Conservation (phyloP, 1,139 yeast genomes). For the Yamadazyma aaseri region DNA sequence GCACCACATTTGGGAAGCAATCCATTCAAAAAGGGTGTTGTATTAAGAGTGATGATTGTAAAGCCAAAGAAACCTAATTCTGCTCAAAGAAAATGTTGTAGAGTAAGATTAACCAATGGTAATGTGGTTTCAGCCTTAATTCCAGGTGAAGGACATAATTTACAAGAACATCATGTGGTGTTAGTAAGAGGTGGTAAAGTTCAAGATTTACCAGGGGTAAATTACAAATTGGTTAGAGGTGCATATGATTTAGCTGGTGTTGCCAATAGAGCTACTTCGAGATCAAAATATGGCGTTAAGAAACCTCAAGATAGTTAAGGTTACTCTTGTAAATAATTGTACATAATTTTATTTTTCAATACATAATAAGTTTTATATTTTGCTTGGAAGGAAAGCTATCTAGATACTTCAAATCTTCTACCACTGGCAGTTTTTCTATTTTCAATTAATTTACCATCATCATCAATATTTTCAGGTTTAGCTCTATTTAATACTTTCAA, state of each 20-base stretch:
- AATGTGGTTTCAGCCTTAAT: constrained; percentile 87
- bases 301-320: constrained; percentile 56
- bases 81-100: constrained; percentile 94
- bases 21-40: constrained; percentile 92
- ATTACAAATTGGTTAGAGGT: constrained; percentile 92
- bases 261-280: constrained; percentile 83
- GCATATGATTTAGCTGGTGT: constrained; percentile 93
- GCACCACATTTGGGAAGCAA: constrained; percentile 81
- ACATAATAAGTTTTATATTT: too few relatives aligned
- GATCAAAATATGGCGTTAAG: constrained; percentile 94
- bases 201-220: constrained; percentile 98
- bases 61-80: constrained; percentile 99
- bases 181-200: constrained; percentile 96
- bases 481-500: constrained; percentile 95
- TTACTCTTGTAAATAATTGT: constrained; percentile 3
- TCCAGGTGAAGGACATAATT: constrained; percentile 98
- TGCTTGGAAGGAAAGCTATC: too few relatives aligned
- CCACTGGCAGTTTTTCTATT: constrained; percentile 81
- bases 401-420: constrained; percentile 56
- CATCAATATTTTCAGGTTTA: constrained; percentile 86
- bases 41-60: constrained; percentile 88
- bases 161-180: constrained; percentile 97
- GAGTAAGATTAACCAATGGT: constrained; percentile 92
- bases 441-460: constrained; percentile 57
- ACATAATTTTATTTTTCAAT: background rate